Percentiles rank a stretch among this genome's conserved stretches.
Evolutionary conservation across 371 early-diverging fungal species (phyloP).

Genomic region (Apophysomyces ossiformis): DNA sequence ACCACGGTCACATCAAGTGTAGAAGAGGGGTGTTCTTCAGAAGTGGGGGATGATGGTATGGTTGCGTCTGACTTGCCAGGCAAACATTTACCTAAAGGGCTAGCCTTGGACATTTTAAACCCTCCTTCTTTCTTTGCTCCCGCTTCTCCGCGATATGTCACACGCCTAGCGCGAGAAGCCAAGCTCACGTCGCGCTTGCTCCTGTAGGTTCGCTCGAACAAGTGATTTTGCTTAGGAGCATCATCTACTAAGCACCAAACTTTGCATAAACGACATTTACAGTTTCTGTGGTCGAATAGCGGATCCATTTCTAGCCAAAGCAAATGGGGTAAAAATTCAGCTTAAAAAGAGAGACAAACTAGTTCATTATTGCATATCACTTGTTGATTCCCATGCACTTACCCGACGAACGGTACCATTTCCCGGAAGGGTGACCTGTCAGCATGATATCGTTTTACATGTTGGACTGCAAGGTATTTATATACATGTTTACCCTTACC

Average conservation of each 20-base stretch:
- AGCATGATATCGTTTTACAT: background rate
- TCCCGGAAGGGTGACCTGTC: background rate
- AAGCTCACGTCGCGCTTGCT: too few species aligned
- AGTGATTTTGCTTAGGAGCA: background rate
- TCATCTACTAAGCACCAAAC: background rate
- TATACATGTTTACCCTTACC: background rate
- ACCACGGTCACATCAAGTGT: background rate
- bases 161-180: too few species aligned
- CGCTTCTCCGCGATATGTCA: too few species aligned
- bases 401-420: background rate
- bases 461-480: background rate
- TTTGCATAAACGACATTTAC: background rate
- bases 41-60: background rate
- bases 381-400: background rate
- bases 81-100: background rate
- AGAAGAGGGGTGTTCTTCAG: background rate
- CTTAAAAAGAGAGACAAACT: background rate
- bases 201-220: too few species aligned
- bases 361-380: background rate
- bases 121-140: too few species aligned
- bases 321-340: background rate
- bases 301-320: constrained; percentile 3
- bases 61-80: background rate
- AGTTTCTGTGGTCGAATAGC: background rate
- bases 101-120: too few species aligned